phyloP scores from a whole-genome alignment of 2,329 filamentous ascomycete genomes.

The Pyricularia pennisetigena region DNA sequence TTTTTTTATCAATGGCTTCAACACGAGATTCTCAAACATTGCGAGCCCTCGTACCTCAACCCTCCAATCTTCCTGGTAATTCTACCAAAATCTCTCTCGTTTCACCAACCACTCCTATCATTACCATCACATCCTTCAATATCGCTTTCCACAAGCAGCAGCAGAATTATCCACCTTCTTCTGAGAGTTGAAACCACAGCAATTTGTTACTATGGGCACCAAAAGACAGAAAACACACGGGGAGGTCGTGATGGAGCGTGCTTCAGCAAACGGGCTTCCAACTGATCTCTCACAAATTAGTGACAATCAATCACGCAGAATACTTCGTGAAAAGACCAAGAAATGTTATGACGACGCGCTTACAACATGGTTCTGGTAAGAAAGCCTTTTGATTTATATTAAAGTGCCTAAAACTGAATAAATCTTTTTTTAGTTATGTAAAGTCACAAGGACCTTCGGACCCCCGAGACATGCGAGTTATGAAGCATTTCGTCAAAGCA shows the following conservation, averaged over 20 bases:
- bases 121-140: no score
- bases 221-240: background rate
- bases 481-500: constrained; percentile 6
- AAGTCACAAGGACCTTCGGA: background rate
- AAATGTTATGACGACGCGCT: background rate
- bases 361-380: background rate
- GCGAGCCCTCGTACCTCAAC: no score
- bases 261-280: background rate
- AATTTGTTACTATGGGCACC: no score
- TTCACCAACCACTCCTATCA: no score
- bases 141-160: no score
- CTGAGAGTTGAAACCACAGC: no score
- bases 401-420: no score
- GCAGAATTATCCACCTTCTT: no score
- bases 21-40: no score
- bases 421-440: background rate
- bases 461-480: constrained; percentile 5
- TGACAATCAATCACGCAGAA: background rate
- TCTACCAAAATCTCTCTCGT: no score
- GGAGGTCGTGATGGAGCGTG: background rate
- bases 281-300: background rate
- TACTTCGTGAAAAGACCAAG: background rate
- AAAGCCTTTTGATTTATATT: background rate
- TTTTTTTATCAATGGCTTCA: no score
- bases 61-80: no score